phyloP scores from a whole-genome alignment of 257 asterid species.

The Fraxinus pennsylvanica region DNA sequence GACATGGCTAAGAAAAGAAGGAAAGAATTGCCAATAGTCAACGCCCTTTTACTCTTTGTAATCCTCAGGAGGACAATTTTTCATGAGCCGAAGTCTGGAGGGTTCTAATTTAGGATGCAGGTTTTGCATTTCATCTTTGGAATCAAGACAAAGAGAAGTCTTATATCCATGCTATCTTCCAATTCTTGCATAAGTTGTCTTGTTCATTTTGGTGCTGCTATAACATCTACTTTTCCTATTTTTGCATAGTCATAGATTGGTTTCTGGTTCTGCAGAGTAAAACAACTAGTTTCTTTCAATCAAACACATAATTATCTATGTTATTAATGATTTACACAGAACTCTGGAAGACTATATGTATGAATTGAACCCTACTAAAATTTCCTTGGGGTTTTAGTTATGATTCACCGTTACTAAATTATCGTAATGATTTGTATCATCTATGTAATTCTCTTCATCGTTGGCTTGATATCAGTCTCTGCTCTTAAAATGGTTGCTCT shows the following conservation, averaged over 20 bases:
- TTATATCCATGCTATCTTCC: neutral
- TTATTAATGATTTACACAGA: neutral
- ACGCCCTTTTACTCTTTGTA: neutral
- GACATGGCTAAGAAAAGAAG: neutral
- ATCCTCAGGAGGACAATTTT: neutral
- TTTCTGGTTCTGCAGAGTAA: neutral
- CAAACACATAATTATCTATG: neutral
- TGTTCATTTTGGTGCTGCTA: neutral
- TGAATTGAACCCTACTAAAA: neutral
- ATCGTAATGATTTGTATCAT: constrained; percentile 1
- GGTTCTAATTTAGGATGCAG: neutral
- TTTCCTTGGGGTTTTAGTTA: neutral
- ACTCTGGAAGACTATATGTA: neutral
- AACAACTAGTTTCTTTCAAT: neutral
- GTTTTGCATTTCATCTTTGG: neutral
- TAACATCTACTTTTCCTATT: neutral
- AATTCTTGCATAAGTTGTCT: neutral
- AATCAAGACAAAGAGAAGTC: neutral
- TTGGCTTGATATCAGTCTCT: constrained; percentile 21
- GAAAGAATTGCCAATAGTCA: neutral
- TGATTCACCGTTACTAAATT: neutral
- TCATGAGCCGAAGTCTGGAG: neutral
- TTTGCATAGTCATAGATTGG: neutral
- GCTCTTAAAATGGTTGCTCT: constrained; percentile 33
- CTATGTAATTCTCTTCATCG: constrained; percentile 11